Base-by-base conservation (phyloP, 2,329 filamentous ascomycete genomes). In the Penicillium oxalicum region DNA sequence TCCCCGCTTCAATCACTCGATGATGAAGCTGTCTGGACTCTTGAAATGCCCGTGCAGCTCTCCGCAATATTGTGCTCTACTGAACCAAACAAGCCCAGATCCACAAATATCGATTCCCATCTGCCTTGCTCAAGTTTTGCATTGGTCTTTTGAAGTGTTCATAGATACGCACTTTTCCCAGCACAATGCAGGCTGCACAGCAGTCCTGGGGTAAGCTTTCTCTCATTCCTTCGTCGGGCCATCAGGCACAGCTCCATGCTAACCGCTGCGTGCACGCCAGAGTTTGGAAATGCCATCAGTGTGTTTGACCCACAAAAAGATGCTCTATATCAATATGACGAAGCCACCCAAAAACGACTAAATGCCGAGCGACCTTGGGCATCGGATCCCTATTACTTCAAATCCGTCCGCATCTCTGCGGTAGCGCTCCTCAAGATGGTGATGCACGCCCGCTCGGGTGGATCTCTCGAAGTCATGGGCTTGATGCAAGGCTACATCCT, bases 371-470 rank as follows among this genome's bases (percentile, higher is more conserved):
- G 80, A 46, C 90, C 91, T 52, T 97, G 93, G 93, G 75, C 74
- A 43, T 76, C 75, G 40, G 84, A 96, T 64, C 84, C 86, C 0
- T 79, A 89, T 69, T 84, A 96, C 76, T 98, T 97, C 80, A 94
- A 91, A 68, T 80, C 87, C 46, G 89, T 97, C 40, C 88, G 91
- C 62, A 91, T 98, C 71, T 94, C 88, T 45, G 90, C 93, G 50
- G 85, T 95, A 9, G 93, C 93, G 4, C 81, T 98, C 50, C 81
- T 97, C 60, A 98, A 98, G 74, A 98, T 98, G 93, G 89, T 94
- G 56, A 97, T 96, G 88, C 93, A 98, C 69, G 93, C 93, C 8
- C 87, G 93, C n/a, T 91, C 89, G 0, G 93, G 93, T 56, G 91
- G 93, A 49, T 83, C 82, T 27, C 80, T 97, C 57, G 93, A 98